These are phyloP conservation scores for Athelia psychrophila DNA, from an alignment of 1,284 basidiomycete species.

Conservation along the genomic window DNA sequence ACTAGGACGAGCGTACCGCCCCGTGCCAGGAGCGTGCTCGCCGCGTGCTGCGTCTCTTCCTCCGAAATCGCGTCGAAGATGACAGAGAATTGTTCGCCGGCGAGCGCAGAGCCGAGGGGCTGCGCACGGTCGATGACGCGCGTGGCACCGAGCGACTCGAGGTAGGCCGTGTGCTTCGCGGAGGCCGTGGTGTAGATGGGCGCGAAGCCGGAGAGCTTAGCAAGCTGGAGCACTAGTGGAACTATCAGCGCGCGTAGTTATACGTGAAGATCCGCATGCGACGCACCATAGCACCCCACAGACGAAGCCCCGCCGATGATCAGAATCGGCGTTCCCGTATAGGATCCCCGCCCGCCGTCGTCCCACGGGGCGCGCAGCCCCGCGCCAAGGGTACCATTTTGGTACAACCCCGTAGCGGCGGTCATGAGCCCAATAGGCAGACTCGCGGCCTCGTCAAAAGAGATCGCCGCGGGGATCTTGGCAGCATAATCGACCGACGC, in stretches of 20 bases:
- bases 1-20: slow-evolving; percentile 19
- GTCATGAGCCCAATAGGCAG: slow-evolving; percentile 26
- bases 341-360: slow-evolving; percentile 17
- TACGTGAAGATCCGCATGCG: too few species aligned
- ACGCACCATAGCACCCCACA: slow-evolving; percentile 32
- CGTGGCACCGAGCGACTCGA: slow-evolving; percentile 53
- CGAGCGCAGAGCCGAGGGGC: slow-evolving; percentile 24
- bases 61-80: slow-evolving; percentile 38
- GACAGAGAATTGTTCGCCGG: slow-evolving; percentile 27
- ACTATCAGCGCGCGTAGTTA: too few species aligned
- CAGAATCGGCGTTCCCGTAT: slow-evolving; percentile 23
- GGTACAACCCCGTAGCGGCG: slow-evolving; percentile 23
- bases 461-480: slow-evolving; percentile 28
- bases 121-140: slow-evolving; percentile 45
- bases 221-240: slow-evolving; percentile 48
- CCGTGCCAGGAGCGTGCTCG: slow-evolving; percentile 19
- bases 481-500: slow-evolving; percentile 24
- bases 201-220: slow-evolving; percentile 48
- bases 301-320: slow-evolving; percentile 33
- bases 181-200: slow-evolving; percentile 55
- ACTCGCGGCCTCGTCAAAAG: slow-evolving; percentile 27
- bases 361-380: slow-evolving; percentile 19
- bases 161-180: slow-evolving; percentile 33
- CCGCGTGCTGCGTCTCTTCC: slow-evolving; percentile 25
- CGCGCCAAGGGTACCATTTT: slow-evolving; percentile 10